Conservation (phyloP, 345 rosid genomes). For the Adansonia digitata region DNA sequence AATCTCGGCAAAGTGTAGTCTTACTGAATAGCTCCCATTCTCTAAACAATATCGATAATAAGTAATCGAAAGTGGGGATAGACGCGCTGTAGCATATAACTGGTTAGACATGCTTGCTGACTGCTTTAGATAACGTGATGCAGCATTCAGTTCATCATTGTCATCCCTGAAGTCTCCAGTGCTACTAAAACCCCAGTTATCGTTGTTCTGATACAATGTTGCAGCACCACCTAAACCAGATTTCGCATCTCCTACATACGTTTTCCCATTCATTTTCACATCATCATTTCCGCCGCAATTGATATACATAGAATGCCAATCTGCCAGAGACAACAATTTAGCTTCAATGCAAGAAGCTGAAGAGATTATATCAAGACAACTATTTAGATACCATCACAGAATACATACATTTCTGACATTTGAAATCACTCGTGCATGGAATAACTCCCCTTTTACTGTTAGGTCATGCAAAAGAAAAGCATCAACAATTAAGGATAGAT, state of each 20-base stretch:
- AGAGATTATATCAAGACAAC: not conserved
- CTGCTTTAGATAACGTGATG: slow-evolving; percentile 3
- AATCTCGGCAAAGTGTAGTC: slow-evolving; percentile 40
- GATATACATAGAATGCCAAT: slow-evolving; percentile 25
- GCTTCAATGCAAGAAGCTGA: not conserved
- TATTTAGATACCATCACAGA: too few species aligned
- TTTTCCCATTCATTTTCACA: slow-evolving; percentile 23
- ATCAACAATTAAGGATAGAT: not conserved
- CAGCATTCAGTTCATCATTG: slow-evolving; percentile 13
- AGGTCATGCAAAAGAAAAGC: slow-evolving; percentile 12
- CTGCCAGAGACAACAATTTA: slow-evolving; percentile 4
- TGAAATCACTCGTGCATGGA: slow-evolving; percentile 48
- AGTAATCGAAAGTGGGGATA: slow-evolving; percentile 40
- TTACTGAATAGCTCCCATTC: slow-evolving; percentile 37
- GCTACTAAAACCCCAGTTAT: slow-evolving; percentile 67
- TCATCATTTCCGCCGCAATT: slow-evolving; percentile 58
- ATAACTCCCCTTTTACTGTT: slow-evolving; percentile 34
- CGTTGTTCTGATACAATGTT: slow-evolving; percentile 27
- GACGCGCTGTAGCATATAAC: slow-evolving; percentile 27
- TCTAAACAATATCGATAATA: slow-evolving; percentile 37
- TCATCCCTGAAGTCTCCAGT: slow-evolving; percentile 73
- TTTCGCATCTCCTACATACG: slow-evolving; percentile 47
- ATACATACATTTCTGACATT: slow-evolving; percentile 46
- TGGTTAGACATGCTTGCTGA: slow-evolving; percentile 15
- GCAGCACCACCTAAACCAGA: slow-evolving; percentile 44